These are phyloP conservation scores for Aphanocladium album DNA, from an alignment of 2,329 filamentous ascomycete genomes.

Conservation along the genomic window DNA sequence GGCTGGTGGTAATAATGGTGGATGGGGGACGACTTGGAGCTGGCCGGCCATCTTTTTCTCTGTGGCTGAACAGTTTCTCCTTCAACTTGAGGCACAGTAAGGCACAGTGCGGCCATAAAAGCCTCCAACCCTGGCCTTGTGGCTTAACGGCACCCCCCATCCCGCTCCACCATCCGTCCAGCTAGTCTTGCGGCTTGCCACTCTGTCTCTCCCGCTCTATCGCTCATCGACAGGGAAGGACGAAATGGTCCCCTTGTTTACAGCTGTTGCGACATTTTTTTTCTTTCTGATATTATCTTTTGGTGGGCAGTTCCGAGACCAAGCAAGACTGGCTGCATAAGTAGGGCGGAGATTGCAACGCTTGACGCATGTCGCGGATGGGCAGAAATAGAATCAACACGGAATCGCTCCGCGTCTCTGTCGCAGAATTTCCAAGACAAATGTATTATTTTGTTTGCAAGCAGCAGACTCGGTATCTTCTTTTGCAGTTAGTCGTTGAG, in stretches of 20 bases:
- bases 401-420: background rate
- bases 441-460: background rate
- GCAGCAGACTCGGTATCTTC: background rate
- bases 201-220: background rate
- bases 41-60: background rate
- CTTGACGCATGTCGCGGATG: slow-evolving; percentile 1
- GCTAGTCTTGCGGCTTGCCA: background rate
- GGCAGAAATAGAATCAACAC: background rate
- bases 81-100: background rate
- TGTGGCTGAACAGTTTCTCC: background rate
- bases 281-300: background rate
- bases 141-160: slow-evolving; percentile 7
- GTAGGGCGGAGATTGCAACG: background rate
- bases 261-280: slow-evolving; percentile 6
- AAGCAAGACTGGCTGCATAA: background rate
- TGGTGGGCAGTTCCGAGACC: background rate
- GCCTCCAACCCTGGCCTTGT: background rate
- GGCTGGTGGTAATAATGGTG: background rate
- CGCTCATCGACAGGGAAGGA: background rate
- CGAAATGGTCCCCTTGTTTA: background rate
- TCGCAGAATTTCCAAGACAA: background rate
- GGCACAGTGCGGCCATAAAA: background rate
- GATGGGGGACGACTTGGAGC: background rate
- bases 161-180: background rate
- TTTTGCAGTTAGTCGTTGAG: no score